Conservation (phyloP, 352 stramenopile genomes). For the Globisporangium emineosum region DNA sequence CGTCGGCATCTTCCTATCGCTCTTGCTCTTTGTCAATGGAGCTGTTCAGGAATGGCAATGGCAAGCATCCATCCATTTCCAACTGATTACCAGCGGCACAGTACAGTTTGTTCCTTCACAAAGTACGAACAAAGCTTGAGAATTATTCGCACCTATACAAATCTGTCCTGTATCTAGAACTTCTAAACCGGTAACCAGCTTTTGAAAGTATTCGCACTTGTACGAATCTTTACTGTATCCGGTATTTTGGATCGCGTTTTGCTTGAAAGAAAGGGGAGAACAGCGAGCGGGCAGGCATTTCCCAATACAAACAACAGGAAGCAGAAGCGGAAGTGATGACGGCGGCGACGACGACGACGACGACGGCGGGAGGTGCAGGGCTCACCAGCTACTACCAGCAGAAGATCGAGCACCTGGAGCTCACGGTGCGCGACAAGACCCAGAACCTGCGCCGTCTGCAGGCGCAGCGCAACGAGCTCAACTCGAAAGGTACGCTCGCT, state of each 20-base stretch:
- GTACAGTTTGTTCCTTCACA: neutral
- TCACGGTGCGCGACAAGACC: conserved; percentile 92
- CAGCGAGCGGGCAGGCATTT: neutral
- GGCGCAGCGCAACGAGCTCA: conserved; percentile 99
- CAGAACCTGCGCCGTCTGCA: conserved; percentile 97
- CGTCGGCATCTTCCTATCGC: conserved; percentile 47
- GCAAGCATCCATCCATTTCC: conserved; percentile 9
- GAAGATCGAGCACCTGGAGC: conserved; percentile 95
- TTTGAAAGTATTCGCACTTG: neutral
- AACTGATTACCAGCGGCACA: neutral
- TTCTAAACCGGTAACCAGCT: neutral
- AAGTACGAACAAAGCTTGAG: neutral
- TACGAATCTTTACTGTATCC: neutral
- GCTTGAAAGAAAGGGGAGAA: neutral
- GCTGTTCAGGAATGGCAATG: neutral
- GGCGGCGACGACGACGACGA: conserved; percentile 44
- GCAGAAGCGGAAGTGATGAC: conserved; percentile 22
- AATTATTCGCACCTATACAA: neutral
- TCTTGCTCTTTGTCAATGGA: neutral
- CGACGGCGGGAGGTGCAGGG: conserved; percentile 34
- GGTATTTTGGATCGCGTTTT: conserved; percentile 8
- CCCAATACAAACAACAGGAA: neutral
- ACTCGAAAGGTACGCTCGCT: conserved; percentile 90
- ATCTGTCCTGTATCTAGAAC: neutral
- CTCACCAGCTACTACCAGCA: conserved; percentile 92